Base-by-base conservation (phyloP, 139 green algal genomes). In the Pedinophyceae sp. region DNA sequence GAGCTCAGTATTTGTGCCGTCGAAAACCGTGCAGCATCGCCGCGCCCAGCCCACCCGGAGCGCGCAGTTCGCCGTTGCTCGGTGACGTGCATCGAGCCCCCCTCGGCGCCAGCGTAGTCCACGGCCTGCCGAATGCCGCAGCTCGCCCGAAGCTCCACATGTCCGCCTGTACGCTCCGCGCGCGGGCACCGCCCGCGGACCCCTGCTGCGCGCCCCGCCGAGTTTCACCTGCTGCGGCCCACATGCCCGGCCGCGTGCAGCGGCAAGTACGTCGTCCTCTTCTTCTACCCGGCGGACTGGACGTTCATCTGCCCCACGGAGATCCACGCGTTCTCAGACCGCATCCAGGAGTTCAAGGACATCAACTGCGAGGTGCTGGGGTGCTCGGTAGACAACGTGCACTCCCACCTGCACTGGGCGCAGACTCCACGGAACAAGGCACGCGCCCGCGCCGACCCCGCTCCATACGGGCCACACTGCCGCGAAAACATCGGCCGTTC, bases 231-330 rank as follows among this genome's bases (percentile, higher is more conserved):
- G 34, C 10, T 43, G 10, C 34, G 7, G 34, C 34, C 13, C 34
- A 43, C 13, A 19, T 13, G 7, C 34, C 10, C 34, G 7, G 7
- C 34, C 34, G 34, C 34, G 34, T 13, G n/a, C n/a, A n/a, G n/a
- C n/a, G 48, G 48, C 46, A 61, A 52, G 40, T 71, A 72, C 41
- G 49, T 72, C 6, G 67, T 74, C 7, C 54, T 74, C 22, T 65
- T 74, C 58, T 74, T 74, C 62, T 75, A 73, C 34, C 66, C 66
- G 20, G 20, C 64, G 26, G 65, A 72, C 50, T 72, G 43, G 38
- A 72, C 65, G 20, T 54, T 54, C 13, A 13, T 75, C 6, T 75
- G 68, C 64, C 68, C 68, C 47, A 75, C 68, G 3, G 68, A 75
- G 41, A 75, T 75, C 28, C 66, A 73, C 27, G 64, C 68, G 22